phyloP scores from a whole-genome alignment of 2,329 filamentous ascomycete genomes.

The Neonectria neomacrospora region DNA sequence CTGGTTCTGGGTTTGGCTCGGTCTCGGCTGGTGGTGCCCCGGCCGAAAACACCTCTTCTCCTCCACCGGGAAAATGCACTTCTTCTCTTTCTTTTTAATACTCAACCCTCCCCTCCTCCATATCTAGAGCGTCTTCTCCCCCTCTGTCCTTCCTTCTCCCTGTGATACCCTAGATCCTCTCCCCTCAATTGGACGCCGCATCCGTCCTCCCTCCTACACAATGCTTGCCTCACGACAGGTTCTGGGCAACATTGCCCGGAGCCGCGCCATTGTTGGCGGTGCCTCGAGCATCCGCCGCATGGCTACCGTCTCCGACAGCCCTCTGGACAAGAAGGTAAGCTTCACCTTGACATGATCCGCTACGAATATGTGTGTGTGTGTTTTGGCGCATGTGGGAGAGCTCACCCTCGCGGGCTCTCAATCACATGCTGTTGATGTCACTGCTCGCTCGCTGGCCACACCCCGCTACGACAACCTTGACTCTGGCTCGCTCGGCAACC shows the following conservation, averaged over 20 bases:
- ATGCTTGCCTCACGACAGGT: constrained; percentile 80
- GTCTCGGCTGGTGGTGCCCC: constrained; percentile 38
- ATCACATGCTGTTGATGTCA: constrained; percentile 12
- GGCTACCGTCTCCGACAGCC: constrained; percentile 86
- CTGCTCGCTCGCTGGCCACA: background rate
- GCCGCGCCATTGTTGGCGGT: constrained; percentile 64
- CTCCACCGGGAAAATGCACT: constrained; percentile 39
- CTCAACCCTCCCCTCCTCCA: constrained; percentile 34
- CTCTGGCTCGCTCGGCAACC: background rate
- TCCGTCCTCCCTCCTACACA: constrained; percentile 47
- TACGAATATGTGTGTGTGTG: background rate
- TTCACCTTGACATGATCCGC: constrained; percentile 1
- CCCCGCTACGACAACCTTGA: background rate
- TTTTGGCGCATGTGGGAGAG: constrained; percentile 1
- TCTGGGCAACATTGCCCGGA: constrained; percentile 72
- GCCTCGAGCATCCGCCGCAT: constrained; percentile 75
- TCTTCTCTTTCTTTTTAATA: constrained; percentile 46
- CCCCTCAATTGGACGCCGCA: constrained; percentile 38
- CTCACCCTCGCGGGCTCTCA: background rate
- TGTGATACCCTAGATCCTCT: constrained; percentile 45
- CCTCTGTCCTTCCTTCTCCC: constrained; percentile 28
- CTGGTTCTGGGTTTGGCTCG: constrained; percentile 28
- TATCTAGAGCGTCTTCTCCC: constrained; percentile 38
- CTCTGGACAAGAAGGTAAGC: constrained; percentile 87
- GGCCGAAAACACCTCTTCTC: constrained; percentile 42